phyloP scores from a whole-genome alignment of 257 asterid species.

The Rauvolfia tetraphylla region DNA sequence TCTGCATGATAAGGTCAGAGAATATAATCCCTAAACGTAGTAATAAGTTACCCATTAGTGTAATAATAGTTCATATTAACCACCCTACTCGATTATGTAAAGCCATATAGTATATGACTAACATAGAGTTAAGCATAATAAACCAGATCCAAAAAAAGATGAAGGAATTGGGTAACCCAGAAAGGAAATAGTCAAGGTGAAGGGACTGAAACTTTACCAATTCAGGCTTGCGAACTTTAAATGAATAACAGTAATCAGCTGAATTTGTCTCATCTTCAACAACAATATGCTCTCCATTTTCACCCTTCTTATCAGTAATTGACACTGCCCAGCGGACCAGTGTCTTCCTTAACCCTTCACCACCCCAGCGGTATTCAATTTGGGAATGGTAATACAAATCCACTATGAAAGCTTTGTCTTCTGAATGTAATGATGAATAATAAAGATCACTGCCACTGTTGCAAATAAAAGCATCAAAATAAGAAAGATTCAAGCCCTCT shows the following conservation, averaged over 20 bases:
- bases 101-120: neutral
- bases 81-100: neutral
- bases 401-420: conserved; percentile 77
- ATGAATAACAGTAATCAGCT: conserved; percentile 95
- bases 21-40: neutral
- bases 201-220: conserved; percentile 39
- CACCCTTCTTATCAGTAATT: conserved; percentile 50
- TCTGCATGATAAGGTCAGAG: neutral
- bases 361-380: conserved; percentile 98
- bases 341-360: conserved; percentile 96
- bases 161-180: neutral
- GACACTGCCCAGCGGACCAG: conserved; percentile 87
- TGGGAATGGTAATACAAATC: conserved; percentile 98
- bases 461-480: conserved; percentile 94
- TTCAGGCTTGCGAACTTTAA: conserved; percentile 77
- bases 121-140: neutral
- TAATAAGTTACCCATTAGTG: neutral
- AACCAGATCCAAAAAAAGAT: neutral
- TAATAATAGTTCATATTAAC: neutral
- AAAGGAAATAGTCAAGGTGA: conserved; percentile 6
- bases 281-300: conserved; percentile 57
- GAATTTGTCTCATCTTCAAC: conserved; percentile 92
- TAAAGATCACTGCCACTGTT: conserved; percentile 98
- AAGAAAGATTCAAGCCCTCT: conserved; percentile 63
- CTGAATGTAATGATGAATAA: conserved; percentile 71